Conservation (phyloP, 768 basidiomycete genomes). For the Tricholoma flavovirens region DNA sequence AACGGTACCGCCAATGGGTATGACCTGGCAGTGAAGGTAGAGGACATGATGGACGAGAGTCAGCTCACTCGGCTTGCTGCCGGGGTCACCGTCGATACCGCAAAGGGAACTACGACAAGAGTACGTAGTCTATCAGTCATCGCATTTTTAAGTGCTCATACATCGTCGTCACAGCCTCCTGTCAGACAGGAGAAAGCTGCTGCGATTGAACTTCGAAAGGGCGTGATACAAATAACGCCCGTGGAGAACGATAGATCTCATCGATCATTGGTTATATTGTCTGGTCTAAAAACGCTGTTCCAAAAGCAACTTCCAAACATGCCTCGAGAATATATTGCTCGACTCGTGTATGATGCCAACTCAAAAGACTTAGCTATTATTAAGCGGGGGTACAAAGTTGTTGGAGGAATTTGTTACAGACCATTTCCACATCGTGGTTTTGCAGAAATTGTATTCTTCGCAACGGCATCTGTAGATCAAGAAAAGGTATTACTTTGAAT, state of each 20-base stretch:
- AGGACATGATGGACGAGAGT: constrained; percentile 75
- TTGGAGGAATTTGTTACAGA: constrained; percentile 95
- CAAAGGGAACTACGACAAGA: constrained; percentile 35
- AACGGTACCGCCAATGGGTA: constrained; percentile 38
- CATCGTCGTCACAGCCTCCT: constrained; percentile 34
- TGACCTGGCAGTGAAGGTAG: constrained; percentile 56
- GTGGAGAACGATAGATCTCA: constrained; percentile 80
- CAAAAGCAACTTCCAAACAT: constrained; percentile 98
- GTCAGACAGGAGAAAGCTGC: constrained; percentile 72
- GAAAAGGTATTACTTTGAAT: constrained; percentile 65
- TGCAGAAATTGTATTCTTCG: constrained; percentile 98
- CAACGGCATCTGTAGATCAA: constrained; percentile 93
- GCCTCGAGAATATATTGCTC: constrained; percentile 97
- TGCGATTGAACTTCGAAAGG: constrained; percentile 70
- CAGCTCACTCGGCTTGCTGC: constrained; percentile 74
- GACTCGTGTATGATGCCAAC: constrained; percentile 88
- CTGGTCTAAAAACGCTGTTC: constrained; percentile 94
- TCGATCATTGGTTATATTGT: constrained; percentile 78
- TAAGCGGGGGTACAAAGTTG: constrained; percentile 91
- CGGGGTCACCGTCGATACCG: constrained; percentile 73
- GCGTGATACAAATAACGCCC: constrained; percentile 76
- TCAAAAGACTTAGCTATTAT: constrained; percentile 93
- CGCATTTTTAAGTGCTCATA: neutral
- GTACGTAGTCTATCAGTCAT: constrained; percentile 30
- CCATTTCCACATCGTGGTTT: constrained; percentile 94